phyloP scores from a whole-genome alignment of 139 green algal species.

The Trebouxia sp. region DNA sequence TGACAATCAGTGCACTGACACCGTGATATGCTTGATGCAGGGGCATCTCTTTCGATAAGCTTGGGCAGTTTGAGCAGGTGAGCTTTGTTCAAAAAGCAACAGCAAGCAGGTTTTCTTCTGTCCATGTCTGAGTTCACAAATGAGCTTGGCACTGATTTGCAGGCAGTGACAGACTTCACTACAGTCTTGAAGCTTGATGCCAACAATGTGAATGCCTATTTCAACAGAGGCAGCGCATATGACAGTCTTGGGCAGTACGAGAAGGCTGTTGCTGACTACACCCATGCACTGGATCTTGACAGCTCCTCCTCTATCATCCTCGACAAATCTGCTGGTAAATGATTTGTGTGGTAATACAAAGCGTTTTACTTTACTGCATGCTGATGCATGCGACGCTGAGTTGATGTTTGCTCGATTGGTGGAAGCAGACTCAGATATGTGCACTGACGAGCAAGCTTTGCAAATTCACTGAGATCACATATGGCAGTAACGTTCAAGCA shows the following conservation, averaged over 20 bases:
- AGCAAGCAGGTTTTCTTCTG: too few species aligned
- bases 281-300: constrained; percentile 59
- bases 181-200: constrained; percentile 56
- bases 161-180: constrained; percentile 62
- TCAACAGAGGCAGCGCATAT: constrained; percentile 55
- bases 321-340: neutral
- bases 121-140: too few species aligned
- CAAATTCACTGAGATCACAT: too few species aligned
- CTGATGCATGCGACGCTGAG: too few species aligned
- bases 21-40: constrained; percentile 5
- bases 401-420: too few species aligned
- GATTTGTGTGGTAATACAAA: too few species aligned
- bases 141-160: neutral
- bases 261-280: constrained; percentile 73
- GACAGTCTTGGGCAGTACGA: constrained; percentile 65
- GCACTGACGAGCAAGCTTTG: too few species aligned
- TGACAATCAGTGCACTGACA: neutral
- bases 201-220: constrained; percentile 59
- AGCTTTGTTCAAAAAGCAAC: too few species aligned
- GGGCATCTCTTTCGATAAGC: constrained; percentile 68
- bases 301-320: constrained; percentile 9
- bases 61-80: constrained; percentile 45
- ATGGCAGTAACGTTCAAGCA: too few species aligned
- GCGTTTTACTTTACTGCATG: too few species aligned
- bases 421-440: too few species aligned